Evolutionary conservation across 441 rosid genomes (phyloP).

Genomic region (Capsella rubella): DNA sequence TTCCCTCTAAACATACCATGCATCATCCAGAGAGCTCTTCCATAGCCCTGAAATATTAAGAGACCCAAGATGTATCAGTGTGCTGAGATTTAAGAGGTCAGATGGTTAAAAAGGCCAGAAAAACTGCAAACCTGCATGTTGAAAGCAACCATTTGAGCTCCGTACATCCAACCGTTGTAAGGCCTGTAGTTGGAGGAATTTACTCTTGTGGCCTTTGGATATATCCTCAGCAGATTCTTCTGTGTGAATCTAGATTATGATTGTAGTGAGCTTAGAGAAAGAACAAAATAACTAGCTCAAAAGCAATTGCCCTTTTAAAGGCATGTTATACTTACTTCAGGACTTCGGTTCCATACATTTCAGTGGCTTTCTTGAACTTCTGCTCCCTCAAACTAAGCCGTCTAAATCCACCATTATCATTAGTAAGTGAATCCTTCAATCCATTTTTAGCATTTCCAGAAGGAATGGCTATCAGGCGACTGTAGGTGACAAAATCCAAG

Average conservation of each 20-base stretch:
- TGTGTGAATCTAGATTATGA: conserved; percentile 58
- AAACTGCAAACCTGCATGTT: conserved; percentile 73
- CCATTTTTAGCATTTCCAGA: conserved; percentile 75
- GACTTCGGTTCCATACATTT: conserved; percentile 54
- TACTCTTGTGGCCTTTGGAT: conserved; percentile 75
- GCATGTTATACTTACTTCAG: conserved; percentile 54
- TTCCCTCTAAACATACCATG: conserved; percentile 80
- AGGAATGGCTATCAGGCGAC: conserved; percentile 68
- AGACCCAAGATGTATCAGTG: not conserved
- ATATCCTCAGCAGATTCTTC: conserved; percentile 69
- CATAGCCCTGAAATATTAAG: conserved; percentile 53
- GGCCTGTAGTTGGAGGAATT: conserved; percentile 80
- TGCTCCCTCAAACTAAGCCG: conserved; percentile 85
- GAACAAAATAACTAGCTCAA: conserved; percentile 21
- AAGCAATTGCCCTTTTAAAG: not conserved
- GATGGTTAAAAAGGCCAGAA: not conserved
- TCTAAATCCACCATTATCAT: conserved; percentile 51
- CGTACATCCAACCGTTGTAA: conserved; percentile 71
- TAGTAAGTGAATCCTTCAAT: conserved; percentile 48
- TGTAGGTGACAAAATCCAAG: conserved; percentile 45
- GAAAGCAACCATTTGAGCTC: conserved; percentile 93
- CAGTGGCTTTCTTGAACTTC: conserved; percentile 68
- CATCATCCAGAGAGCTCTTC: conserved; percentile 72
- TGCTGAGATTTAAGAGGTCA: not conserved
- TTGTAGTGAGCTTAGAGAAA: conserved; percentile 12